Percentiles rank a stretch among this genome's conserved stretches.
phyloP scores from a whole-genome alignment of 1,284 basidiomycete species.

The Fistulinella staudtii region DNA sequence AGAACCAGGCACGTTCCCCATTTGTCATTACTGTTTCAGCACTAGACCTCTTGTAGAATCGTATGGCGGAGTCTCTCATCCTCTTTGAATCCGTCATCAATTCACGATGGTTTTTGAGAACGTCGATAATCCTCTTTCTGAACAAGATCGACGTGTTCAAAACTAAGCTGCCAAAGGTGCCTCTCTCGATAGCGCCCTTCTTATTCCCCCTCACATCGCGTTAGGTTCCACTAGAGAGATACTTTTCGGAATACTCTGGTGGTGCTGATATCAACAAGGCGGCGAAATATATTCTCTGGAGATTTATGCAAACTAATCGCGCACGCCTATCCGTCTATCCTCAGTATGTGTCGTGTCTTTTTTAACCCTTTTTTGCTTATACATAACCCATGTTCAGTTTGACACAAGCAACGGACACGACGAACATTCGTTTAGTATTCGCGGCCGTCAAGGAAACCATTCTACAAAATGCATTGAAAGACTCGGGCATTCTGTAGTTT shows the following conservation, averaged over 20 bases:
- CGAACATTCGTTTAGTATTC: constrained; percentile 87
- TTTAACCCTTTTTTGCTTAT: rapidly evolving
- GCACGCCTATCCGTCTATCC: constrained; percentile 88
- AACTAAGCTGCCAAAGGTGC: constrained; percentile 81
- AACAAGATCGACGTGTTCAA: constrained; percentile 98
- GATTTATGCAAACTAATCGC: constrained; percentile 94
- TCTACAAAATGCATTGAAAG: constrained; percentile 82
- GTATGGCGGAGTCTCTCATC: constrained; percentile 91
- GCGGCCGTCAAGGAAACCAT: constrained; percentile 99
- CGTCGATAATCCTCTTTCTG: constrained; percentile 89
- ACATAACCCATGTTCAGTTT: constrained; percentile 41
- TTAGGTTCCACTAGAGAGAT: constrained; percentile 78
- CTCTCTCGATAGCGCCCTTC: neutral
- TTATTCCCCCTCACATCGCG: neutral
- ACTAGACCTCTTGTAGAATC: constrained; percentile 58
- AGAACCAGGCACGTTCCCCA: constrained; percentile 60
- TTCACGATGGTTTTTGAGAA: constrained; percentile 94
- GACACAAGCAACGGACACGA: constrained; percentile 78
- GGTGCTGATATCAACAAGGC: constrained; percentile 96
- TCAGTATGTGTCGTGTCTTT: constrained; percentile 60
- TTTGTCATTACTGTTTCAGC: constrained; percentile 14
- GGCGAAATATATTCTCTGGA: constrained; percentile 96
- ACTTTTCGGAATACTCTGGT: constrained; percentile 94
- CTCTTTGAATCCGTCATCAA: constrained; percentile 97
- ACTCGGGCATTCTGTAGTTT: constrained; percentile 67